phyloP scores from a whole-genome alignment of 306 rosid species.

The Begonia loranthoides region DNA sequence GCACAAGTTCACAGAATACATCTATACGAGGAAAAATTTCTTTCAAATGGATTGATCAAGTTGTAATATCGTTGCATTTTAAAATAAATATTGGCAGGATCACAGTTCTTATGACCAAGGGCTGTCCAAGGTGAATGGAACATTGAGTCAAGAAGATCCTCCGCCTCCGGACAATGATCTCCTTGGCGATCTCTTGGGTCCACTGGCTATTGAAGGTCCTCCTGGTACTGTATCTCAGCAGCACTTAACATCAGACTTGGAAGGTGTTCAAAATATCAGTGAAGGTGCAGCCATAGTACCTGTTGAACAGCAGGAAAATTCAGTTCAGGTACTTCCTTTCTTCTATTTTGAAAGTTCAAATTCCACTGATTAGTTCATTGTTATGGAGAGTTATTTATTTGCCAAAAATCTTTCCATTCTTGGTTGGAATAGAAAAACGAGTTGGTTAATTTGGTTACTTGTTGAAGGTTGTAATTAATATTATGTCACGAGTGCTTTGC shows the following conservation, averaged over 20 bases:
- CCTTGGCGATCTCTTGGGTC: conserved; percentile 79
- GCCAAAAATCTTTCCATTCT: too few relatives aligned
- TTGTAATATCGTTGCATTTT: too few relatives aligned
- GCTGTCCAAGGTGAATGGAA: conserved; percentile 60
- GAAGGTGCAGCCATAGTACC: conserved; percentile 87
- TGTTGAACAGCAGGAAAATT: conserved; percentile 58
- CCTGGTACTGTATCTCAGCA: conserved; percentile 38
- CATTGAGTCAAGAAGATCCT: conserved; percentile 41
- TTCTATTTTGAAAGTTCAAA: conserved; percentile 1
- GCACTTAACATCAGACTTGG: conserved; percentile 32
- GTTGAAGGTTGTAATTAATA: too few relatives aligned
- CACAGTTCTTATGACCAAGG: conserved; percentile 30
- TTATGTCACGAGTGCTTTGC: too few relatives aligned
- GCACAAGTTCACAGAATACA: conserved; percentile 1
- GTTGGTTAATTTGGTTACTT: too few relatives aligned
- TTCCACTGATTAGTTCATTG: background rate
- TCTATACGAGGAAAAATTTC: too few relatives aligned
- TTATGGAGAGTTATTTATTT: background rate
- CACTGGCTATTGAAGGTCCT: conserved; percentile 94
- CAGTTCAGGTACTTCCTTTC: conserved; percentile 57
- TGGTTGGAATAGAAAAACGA: too few relatives aligned
- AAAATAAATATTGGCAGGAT: conserved; percentile 35
- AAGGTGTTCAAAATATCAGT: conserved; percentile 26
- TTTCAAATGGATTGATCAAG: too few relatives aligned
- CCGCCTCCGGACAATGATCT: conserved; percentile 50